These are phyloP conservation scores for Colletotrichum graminicola DNA, from an alignment of 2,329 filamentous ascomycete species.

Conservation along the genomic window DNA sequence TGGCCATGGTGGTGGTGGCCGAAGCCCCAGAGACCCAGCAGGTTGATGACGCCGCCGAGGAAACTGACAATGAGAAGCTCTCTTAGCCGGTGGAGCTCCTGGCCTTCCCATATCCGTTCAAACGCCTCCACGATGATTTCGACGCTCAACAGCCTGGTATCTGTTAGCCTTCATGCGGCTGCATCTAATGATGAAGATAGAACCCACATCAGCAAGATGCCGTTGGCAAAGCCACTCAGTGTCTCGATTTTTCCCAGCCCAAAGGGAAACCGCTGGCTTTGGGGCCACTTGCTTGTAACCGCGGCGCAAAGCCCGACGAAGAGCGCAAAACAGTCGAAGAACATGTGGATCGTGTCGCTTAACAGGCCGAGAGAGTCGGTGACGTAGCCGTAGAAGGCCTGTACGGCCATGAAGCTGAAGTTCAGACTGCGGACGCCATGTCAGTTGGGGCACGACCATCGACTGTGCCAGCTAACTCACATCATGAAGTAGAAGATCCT, in stretches of 20 bases:
- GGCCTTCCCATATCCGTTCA: slow-evolving; percentile 86
- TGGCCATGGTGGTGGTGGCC: slow-evolving; percentile 73
- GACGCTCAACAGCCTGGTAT: slow-evolving; percentile 83
- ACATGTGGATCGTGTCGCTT: slow-evolving; percentile 99
- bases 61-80: slow-evolving; percentile 92
- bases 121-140: slow-evolving; percentile 97
- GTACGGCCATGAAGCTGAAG: slow-evolving; percentile 93
- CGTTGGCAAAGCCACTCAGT: slow-evolving; percentile 95
- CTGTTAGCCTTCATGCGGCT: neutral
- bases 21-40: slow-evolving; percentile 92
- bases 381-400: slow-evolving; percentile 92
- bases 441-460: slow-evolving; percentile 32
- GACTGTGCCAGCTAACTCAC: slow-evolving; percentile 61
- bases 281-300: slow-evolving; percentile 97
- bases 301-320: slow-evolving; percentile 91
- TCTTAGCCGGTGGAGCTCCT: slow-evolving; percentile 83
- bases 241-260: slow-evolving; percentile 98
- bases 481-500: slow-evolving; percentile 98
- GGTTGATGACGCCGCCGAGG: slow-evolving; percentile 87
- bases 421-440: slow-evolving; percentile 74
- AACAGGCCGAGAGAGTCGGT: slow-evolving; percentile 95
- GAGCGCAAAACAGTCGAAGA: slow-evolving; percentile 96
- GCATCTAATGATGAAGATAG: fast-evolving
- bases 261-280: slow-evolving; percentile 89
- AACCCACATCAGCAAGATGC: slow-evolving; percentile 87